Base-by-base conservation (phyloP, 495 filamentous ascomycete species). In the Alectoria sarmentosa region DNA sequence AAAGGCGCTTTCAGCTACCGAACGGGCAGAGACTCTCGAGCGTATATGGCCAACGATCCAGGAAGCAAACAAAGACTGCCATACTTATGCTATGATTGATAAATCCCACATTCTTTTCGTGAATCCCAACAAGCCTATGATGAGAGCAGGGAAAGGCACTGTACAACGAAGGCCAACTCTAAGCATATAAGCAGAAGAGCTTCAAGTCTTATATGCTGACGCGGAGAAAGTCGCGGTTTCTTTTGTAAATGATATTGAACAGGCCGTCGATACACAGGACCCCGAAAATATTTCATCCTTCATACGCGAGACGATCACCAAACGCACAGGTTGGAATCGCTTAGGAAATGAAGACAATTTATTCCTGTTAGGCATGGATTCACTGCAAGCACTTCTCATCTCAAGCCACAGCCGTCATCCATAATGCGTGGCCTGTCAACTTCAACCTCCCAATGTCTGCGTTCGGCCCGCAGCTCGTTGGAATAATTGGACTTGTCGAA, bases 331-430 rank as follows among this genome's bases (percentile, higher is more conserved):
- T 23, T 30, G 36, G 17, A 36, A n/a, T 17, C n/a, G n/a, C 19
- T 30, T 37, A 23, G 36, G 32, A 19, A 26, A 49, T 5, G 69
- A 67, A 9, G 73, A 75, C 62, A 54, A 54, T 23, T 73, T 79
- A 60, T 80, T 83, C 61, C 59, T 73, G 3, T 61, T 67, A 15
- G 78, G 79, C 13, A 74, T 86, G 49, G 81, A 85, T 66, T 85
- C 82, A n/a, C 73, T 86, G 67, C 78, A 81, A 41, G 76, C 65
- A 39, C 38, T 39, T 2, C 38, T 39, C 38, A 39, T 11, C 38
- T 39, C 38, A 39, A 39, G 38, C 38, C 38, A 39, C 38, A 11
- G 38, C 38, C 2, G 38, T 39, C 38, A 39, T 39, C 38, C 38
- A 39, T 13, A 39, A n/a, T n/a, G n/a, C n/a, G 38, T 39, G 38